Conservation (phyloP, 2,329 filamentous ascomycete species). For the Penicillium sp. region DNA sequence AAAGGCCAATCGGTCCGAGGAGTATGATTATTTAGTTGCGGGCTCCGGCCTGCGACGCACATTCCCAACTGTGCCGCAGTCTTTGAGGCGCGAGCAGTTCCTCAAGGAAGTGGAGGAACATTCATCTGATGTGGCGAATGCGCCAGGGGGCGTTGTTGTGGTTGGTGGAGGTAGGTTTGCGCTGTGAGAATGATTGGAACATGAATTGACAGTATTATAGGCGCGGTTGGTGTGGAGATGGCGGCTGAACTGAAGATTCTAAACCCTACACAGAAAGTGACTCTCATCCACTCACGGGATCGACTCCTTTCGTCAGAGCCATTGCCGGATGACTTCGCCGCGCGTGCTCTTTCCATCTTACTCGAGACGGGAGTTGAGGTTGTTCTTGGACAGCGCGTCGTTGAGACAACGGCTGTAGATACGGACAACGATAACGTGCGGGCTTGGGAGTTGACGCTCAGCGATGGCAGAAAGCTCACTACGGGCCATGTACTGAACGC, state of each 20-base stretch:
- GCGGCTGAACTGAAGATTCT: conserved; percentile 73
- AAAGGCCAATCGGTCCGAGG: conserved; percentile 38
- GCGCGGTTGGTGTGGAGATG: conserved; percentile 81
- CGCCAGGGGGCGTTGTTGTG: conserved; percentile 58
- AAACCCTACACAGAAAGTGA: conserved; percentile 66
- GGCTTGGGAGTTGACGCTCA: conserved; percentile 54
- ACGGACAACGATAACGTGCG: conserved; percentile 15
- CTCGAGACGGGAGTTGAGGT: conserved; percentile 60
- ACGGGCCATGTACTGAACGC: conserved; percentile 70
- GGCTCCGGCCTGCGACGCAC: conserved; percentile 69
- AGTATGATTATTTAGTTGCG: conserved; percentile 75
- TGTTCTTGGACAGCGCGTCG: conserved; percentile 30
- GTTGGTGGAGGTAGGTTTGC: conserved; percentile 64
- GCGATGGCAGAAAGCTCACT: conserved; percentile 59
- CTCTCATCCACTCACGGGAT: conserved; percentile 70
- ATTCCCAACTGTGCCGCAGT: conserved; percentile 73
- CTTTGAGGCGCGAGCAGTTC: conserved; percentile 40
- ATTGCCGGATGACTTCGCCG: conserved; percentile 67
- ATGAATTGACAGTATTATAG: conserved; percentile 33
- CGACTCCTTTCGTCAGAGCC: conserved; percentile 73
- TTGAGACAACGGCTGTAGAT: conserved; percentile 23
- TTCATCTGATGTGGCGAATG: conserved; percentile 45
- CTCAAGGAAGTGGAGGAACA: conserved; percentile 27
- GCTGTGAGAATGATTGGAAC: background rate
- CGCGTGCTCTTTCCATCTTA: conserved; percentile 60